Percentiles rank a stretch among this genome's conserved stretches.
phyloP scores from a whole-genome alignment of 176 grass and related monocot genomes.

The Cymbopogon citratus region DNA sequence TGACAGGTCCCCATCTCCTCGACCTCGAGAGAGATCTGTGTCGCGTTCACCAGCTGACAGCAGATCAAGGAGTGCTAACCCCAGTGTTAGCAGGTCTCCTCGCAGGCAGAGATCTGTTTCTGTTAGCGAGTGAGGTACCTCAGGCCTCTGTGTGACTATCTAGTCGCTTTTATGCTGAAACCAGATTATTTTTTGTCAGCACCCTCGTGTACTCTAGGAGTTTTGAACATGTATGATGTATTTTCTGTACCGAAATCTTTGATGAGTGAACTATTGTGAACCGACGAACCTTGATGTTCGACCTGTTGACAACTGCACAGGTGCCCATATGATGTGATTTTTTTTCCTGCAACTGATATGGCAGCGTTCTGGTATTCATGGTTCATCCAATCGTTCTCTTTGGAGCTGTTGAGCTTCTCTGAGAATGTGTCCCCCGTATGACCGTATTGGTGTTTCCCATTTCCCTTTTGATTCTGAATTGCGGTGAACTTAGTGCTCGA shows the following conservation, averaged over 20 bases:
- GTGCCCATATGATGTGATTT: not conserved
- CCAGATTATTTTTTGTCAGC: not conserved
- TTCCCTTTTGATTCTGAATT: not conserved
- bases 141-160: not conserved
- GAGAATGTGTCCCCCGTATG: not conserved
- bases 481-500: not conserved
- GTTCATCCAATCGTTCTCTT: not conserved
- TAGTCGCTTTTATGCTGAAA: not conserved
- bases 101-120: conserved; percentile 17
- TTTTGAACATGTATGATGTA: not conserved
- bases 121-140: conserved; percentile 23
- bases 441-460: not conserved
- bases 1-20: conserved; percentile 38
- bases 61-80: conserved; percentile 44
- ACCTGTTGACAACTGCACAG: not conserved
- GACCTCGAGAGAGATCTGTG: conserved; percentile 31
- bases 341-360: not conserved
- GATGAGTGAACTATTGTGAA: not conserved
- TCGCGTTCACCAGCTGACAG: conserved; percentile 35
- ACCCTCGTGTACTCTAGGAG: not conserved
- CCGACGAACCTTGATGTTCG: not conserved
- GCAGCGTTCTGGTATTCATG: no score
- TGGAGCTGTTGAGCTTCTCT: not conserved
- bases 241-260: not conserved
- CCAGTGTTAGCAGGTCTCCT: conserved; percentile 9